These are phyloP conservation scores for Hevea brasiliensis DNA, from an alignment of 345 rosid genomes.

Conservation along the genomic window DNA sequence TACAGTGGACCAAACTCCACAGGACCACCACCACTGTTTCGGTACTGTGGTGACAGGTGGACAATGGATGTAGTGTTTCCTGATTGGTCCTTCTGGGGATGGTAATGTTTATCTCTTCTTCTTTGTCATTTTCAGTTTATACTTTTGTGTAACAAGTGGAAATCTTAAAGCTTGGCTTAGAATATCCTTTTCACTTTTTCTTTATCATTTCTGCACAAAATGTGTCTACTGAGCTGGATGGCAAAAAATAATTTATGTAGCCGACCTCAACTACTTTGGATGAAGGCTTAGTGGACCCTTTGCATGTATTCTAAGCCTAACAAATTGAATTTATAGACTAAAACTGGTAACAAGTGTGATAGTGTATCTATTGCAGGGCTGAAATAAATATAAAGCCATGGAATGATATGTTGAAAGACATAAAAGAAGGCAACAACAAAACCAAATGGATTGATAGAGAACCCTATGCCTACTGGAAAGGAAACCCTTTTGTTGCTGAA, in stretches of 20 bases:
- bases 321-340: no score
- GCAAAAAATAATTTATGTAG: no score
- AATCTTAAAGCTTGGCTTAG: no score
- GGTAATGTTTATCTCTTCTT: slow-evolving; percentile 37
- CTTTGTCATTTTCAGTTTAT: not conserved
- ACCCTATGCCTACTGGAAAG: slow-evolving; percentile 25
- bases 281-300: no score
- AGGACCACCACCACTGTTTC: slow-evolving; percentile 60
- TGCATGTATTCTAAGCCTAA: no score
- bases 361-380: slow-evolving; percentile 9
- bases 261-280: no score
- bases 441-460: slow-evolving; percentile 20
- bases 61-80: slow-evolving; percentile 68
- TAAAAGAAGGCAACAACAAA: slow-evolving; percentile 15
- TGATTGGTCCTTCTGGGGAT: slow-evolving; percentile 92
- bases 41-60: slow-evolving; percentile 52
- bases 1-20: slow-evolving; percentile 30
- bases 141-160: no score
- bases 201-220: no score
- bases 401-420: slow-evolving; percentile 6
- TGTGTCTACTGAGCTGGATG: no score
- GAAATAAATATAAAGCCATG: slow-evolving; percentile 25
- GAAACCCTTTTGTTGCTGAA: slow-evolving; percentile 9
- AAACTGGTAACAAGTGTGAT: no score
- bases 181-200: no score